Conservation (phyloP, 2,329 filamentous ascomycete genomes). For the Fusarium protoensiforme region DNA sequence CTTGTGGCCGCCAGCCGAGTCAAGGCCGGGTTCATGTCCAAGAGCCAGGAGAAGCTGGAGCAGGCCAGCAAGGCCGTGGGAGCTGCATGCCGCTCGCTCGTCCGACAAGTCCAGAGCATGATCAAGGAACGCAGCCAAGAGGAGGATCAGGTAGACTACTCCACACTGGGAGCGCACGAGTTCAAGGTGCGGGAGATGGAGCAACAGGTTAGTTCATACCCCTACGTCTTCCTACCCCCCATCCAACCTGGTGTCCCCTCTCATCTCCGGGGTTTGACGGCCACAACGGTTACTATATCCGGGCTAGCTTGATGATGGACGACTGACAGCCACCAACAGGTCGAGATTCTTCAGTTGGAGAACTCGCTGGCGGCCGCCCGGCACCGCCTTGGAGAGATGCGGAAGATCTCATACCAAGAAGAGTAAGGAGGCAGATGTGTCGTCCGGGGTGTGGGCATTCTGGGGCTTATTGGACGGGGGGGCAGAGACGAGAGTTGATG, state of each 20-base stretch:
- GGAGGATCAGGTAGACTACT: conserved; percentile 88
- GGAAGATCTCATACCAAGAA: conserved; percentile 94
- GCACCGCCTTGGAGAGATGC: conserved; percentile 92
- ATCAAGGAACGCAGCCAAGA: conserved; percentile 88
- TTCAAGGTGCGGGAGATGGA: conserved; percentile 99
- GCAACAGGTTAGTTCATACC: conserved; percentile 80
- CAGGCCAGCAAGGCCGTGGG: conserved; percentile 93
- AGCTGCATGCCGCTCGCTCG: conserved; percentile 84
- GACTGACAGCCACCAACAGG: conserved; percentile 63
- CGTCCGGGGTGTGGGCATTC: conserved; percentile 5
- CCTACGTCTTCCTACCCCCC: background rate
- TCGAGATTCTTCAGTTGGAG: conserved; percentile 96
- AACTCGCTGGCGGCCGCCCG: conserved; percentile 84
- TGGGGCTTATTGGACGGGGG: background rate
- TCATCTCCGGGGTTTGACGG: conserved; percentile 20
- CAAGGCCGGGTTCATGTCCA: conserved; percentile 98
- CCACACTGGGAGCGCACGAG: conserved; percentile 88
- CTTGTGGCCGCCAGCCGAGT: conserved; percentile 94
- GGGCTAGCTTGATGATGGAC: conserved; percentile 23
- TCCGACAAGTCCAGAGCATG: conserved; percentile 93
- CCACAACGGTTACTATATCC: conserved; percentile 35
- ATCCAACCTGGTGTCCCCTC: background rate
- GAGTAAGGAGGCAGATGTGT: conserved; percentile 56
- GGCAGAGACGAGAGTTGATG: conserved; percentile 2
- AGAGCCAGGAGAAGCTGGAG: conserved; percentile 93